These are phyloP conservation scores for Clonostachys sp. DNA, from an alignment of 2,329 filamentous ascomycete species.

Conservation along the genomic window DNA sequence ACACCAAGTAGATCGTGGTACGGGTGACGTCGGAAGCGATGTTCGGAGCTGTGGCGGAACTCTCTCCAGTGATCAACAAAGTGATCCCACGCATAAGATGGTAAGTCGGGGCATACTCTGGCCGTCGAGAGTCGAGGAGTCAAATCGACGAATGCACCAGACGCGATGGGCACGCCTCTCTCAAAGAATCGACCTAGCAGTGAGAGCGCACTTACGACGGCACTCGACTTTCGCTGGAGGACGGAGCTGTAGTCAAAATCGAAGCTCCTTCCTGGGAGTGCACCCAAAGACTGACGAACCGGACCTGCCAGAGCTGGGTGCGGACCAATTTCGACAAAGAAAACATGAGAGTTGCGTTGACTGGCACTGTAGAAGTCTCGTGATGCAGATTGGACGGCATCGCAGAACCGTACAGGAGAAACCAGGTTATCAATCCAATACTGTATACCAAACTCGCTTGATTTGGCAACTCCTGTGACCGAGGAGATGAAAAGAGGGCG, in stretches of 20 bases:
- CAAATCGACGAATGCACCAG: too few species aligned
- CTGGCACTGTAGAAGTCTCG: not conserved
- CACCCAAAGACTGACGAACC: slow-evolving; percentile 9
- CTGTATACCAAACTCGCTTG: not conserved
- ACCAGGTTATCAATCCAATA: slow-evolving; percentile 13
- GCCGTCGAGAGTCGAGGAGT: slow-evolving; percentile 14
- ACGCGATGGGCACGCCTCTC: too few species aligned
- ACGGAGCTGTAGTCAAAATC: too few species aligned
- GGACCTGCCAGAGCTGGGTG: slow-evolving; percentile 6
- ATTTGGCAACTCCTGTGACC: slow-evolving; percentile 1
- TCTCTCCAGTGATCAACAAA: too few species aligned
- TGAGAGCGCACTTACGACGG: too few species aligned
- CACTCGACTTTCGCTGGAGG: too few species aligned
- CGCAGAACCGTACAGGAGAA: slow-evolving; percentile 9
- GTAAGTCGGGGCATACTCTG: slow-evolving; percentile 1
- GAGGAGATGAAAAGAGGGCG: slow-evolving; percentile 5
- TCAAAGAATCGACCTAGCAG: too few species aligned
- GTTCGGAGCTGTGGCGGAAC: too few species aligned
- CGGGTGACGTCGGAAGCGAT: slow-evolving; percentile 3
- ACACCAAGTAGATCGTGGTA: not conserved
- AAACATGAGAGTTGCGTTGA: not conserved
- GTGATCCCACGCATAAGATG: too few species aligned
- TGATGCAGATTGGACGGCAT: not conserved
- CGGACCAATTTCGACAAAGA: slow-evolving; percentile 7
- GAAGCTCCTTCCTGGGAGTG: too few species aligned